Evolutionary conservation across 331 rosid species (phyloP), one percentile per base, ranked within the genome.

Genomic region (Arachis monticola): DNA sequence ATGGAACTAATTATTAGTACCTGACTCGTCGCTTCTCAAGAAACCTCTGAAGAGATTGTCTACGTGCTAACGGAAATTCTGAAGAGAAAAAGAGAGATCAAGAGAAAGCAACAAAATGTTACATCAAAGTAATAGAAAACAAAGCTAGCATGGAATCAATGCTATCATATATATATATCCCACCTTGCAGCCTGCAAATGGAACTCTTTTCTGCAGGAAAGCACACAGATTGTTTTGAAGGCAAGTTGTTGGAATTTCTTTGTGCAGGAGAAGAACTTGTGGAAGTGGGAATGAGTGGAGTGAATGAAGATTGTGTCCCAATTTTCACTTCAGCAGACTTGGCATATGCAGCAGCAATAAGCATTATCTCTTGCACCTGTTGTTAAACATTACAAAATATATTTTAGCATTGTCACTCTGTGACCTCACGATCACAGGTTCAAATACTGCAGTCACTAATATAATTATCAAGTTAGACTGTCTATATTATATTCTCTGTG

Each of bases 11-110:
- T 14, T 14, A 10, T 9, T 72, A 90, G 3, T 72, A 91, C 96
- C 96, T 91, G 71, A 65, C 86, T 64, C 84, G 82, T 42, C 96
- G 85, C 84, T 88, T 90, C 87, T 88, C 96, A 81, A 90, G 84
- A 79, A 90, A 90, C n/a, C 87, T 85, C 78, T 88, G 93, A 67
- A 90, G 93, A 52, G 96, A 90, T 8, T 88, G 92, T 67, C 93
- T 86, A 72, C 96, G 88, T 31, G 93, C 89, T 44, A 90, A n/a
- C 35, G 96, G 96, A 73, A 90, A 85, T 74, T 88, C 96, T 90
- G 88, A 74, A 67, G 46, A 75, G 56, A 71, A 61, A 48, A 6
- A 53, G 56, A 71, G 61, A 17, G 22, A 17, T 17, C 22, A 17
- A 17, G 22, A 17, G 22, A 17, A 17, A 17, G 22, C 22, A 17